Base-by-base conservation (phyloP, 176 grass and related monocot genomes). In the Avena eriantha region DNA sequence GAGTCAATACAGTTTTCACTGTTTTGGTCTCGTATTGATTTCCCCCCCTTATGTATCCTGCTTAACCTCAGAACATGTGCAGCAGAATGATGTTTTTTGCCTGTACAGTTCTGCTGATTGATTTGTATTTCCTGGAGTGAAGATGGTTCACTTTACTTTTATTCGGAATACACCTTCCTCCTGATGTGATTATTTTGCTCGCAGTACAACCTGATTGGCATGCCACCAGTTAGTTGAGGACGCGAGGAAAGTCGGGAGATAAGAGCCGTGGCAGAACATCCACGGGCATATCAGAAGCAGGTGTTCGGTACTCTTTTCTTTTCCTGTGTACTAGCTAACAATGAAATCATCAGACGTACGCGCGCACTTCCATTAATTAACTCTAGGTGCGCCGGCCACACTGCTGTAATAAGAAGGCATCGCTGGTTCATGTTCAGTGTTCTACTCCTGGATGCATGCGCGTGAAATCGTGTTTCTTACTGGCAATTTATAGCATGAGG, bases 141-240 rank as follows among this genome's bases (percentile, higher is more conserved):
- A 83, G 26, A 18, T 73, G 45, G 59, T 79, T 59, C 57, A 58
- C 18, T 69, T 70, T 77, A 17, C 31, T 57, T 43, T 8, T 69
- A 69, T 76, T 49, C 1, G 45, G 22, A 11, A 53, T 7, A 15
- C 45, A 47, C 4, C 7, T 83, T 77, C 71, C 29, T 45, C 19
- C 47, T 68, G 17, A 77, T 49, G 5, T 75, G 50, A 75, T 66
- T 80, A 66, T 80, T 86, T 4, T 82, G 57, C 48, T 63, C 87
- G 74, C 89, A 98, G 96, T 76, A 94, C 86, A 71, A 90, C 63
- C 82, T 98, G 75, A 82, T 95, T 67, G 96, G 45, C 9, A 10
- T 47, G 45, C 45, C 45, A 41, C 39, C 5, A 41, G 39, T 1
- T 41, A 41, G 39, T 41, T 41, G 39, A 41, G 39, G 39, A 41